Conservation (phyloP, 306 rosid species). For the Potentilla sterilis region DNA sequence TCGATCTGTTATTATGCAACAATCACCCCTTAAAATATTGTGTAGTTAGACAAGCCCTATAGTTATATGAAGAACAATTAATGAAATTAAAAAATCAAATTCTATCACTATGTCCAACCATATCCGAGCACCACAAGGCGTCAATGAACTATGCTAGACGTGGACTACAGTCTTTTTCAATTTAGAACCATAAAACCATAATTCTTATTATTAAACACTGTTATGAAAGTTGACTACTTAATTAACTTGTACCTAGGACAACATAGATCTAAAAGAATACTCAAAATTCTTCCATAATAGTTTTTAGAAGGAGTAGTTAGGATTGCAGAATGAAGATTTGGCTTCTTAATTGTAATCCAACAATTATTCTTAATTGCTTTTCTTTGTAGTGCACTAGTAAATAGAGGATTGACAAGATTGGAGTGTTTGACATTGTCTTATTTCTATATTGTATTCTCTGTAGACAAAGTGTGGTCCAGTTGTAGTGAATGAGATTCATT, state of each 20-base stretch:
- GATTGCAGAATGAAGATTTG: not conserved
- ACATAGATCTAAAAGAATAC: not conserved
- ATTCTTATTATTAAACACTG: not conserved
- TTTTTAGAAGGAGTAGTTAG: not conserved
- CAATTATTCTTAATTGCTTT: not conserved
- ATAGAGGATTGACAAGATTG: not conserved
- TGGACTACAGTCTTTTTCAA: conserved; percentile 11
- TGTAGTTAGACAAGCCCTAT: not conserved
- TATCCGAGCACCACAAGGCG: not conserved
- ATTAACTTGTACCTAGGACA: not conserved
- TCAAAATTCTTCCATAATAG: not conserved
- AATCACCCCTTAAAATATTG: not conserved
- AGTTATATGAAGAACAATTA: not conserved
- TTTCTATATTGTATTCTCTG: not conserved
- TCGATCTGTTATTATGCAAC: conserved; percentile 1
- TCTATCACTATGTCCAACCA: not conserved
- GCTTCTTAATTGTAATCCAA: not conserved
- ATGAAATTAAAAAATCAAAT: not conserved
- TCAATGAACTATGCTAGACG: not conserved
- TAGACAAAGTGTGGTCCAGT: not conserved
- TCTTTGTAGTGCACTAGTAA: not conserved
- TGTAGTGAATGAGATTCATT: not conserved
- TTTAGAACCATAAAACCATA: not conserved
- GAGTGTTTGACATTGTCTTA: not conserved
- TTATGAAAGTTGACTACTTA: not conserved